Evolutionary conservation across 805 yeast genomes (phyloP).

Genomic region (Monosporozyma siamensis): DNA sequence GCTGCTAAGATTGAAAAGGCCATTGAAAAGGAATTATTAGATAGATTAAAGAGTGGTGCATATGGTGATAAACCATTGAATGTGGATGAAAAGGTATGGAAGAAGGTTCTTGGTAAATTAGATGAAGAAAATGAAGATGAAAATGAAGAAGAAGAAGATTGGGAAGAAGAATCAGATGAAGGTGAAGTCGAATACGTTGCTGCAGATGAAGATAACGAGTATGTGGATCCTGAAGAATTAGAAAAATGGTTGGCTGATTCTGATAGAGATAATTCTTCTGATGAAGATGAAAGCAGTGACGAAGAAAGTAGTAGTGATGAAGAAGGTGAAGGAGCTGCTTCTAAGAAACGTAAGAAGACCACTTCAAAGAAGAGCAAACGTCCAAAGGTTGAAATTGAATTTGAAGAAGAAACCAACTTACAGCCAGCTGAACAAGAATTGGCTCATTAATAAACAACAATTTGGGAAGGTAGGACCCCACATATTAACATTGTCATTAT

Average conservation of each 20-base stretch:
- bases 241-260: constrained; percentile 74
- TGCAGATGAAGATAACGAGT: constrained; percentile 80
- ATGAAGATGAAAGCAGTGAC: constrained; percentile 17
- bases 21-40: constrained; percentile 89
- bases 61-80: constrained; percentile 97
- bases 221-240: constrained; percentile 87
- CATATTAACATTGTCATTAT: constrained; percentile 1
- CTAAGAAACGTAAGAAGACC: constrained; percentile 31
- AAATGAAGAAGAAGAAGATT: constrained; percentile 42
- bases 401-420: constrained; percentile 55
- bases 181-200: constrained; percentile 84
- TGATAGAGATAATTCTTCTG: constrained; percentile 29
- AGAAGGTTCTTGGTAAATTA: constrained; percentile 78
- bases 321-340: constrained; percentile 32
- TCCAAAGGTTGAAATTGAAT: constrained; percentile 73
- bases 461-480: not conserved
- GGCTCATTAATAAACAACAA: constrained; percentile 11
- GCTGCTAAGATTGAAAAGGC: constrained; percentile 97
- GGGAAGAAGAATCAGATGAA: constrained; percentile 45
- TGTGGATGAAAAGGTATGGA: constrained; percentile 94
- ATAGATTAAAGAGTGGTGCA: constrained; percentile 93
- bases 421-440: constrained; percentile 25
- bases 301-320: constrained; percentile 26
- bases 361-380: constrained; percentile 41
- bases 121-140: constrained; percentile 47